Percentiles rank a stretch among this genome's conserved stretches.
Conservation (phyloP, 164 flowering plant genomes). For the Piper betle region DNA sequence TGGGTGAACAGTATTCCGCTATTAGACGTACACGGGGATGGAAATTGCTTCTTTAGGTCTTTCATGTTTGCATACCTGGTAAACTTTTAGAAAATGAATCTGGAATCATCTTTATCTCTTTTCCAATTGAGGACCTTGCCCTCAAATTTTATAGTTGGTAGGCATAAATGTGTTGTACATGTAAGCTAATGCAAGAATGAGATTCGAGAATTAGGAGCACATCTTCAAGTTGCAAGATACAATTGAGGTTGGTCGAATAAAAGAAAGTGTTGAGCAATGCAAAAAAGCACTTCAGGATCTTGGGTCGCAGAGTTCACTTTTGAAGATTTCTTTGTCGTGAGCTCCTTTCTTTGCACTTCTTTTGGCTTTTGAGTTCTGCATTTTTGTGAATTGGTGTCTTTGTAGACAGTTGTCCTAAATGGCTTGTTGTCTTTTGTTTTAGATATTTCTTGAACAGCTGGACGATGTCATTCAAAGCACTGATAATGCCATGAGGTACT, state of each 20-base stretch:
- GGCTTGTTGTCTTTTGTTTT: constrained; percentile 10
- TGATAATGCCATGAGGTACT: constrained; percentile 63
- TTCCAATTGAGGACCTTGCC: constrained; percentile 10
- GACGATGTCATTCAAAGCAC: constrained; percentile 62
- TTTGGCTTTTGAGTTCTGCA: not conserved
- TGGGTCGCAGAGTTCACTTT: constrained; percentile 90
- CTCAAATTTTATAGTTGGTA: constrained; percentile 11
- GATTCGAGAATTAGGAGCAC: constrained; percentile 54
- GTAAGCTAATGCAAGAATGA: constrained; percentile 16
- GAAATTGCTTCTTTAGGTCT: constrained; percentile 91
- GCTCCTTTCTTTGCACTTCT: not conserved
- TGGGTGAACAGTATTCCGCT: constrained; percentile 50
- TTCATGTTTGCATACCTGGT: constrained; percentile 97
- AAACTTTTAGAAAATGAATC: constrained; percentile 19
- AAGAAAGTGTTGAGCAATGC: constrained; percentile 62
- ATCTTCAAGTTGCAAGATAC: constrained; percentile 69
- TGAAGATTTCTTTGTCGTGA: constrained; percentile 87
- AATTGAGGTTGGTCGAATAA: constrained; percentile 72
- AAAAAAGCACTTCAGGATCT: constrained; percentile 66
- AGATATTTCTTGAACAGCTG: constrained; percentile 89
- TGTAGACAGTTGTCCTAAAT: not conserved
- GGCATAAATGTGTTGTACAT: constrained; percentile 9
- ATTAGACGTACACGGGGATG: constrained; percentile 93
- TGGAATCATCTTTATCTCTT: constrained; percentile 3
- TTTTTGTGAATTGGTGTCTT: not conserved